Conservation (phyloP, 2,329 filamentous ascomycete genomes). For the Paecilomyces sp. region DNA sequence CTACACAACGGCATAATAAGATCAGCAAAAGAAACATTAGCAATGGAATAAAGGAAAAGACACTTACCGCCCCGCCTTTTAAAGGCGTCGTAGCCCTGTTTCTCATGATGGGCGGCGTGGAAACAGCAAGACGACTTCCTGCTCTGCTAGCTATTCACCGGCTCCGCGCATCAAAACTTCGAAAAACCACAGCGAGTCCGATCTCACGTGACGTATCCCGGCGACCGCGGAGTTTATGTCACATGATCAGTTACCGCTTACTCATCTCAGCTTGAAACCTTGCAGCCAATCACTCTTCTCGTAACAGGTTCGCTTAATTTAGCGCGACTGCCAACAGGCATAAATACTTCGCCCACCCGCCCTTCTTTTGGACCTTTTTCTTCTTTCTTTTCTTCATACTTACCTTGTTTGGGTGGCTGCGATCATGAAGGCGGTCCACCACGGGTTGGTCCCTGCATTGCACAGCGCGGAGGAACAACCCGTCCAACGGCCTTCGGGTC, state of each 20-base stretch:
- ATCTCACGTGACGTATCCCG: slow-evolving; percentile 18
- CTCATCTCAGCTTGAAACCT: not conserved
- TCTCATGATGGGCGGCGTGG: slow-evolving; percentile 31
- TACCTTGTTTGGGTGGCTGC: slow-evolving; percentile 44
- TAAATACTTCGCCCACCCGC: slow-evolving; percentile 20
- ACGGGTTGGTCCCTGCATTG: slow-evolving; percentile 49
- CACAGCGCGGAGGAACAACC: slow-evolving; percentile 48
- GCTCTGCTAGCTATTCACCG: slow-evolving; percentile 2
- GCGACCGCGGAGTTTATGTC: not conserved
- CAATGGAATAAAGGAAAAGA: not conserved
- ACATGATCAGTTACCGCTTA: not conserved
- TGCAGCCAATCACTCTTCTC: slow-evolving; percentile 7
- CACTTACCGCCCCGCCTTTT: slow-evolving; percentile 28
- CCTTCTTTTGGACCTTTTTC: slow-evolving; percentile 17
- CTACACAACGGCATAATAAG: slow-evolving; percentile 40
- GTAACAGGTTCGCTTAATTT: slow-evolving; percentile 20
- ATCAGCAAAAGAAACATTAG: not conserved
- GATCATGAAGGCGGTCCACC: slow-evolving; percentile 41
- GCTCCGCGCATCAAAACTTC: slow-evolving; percentile 21
- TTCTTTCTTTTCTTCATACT: slow-evolving; percentile 44
- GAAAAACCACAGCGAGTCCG: slow-evolving; percentile 3
- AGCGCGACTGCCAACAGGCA: slow-evolving; percentile 15
- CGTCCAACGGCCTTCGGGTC: slow-evolving; percentile 44
- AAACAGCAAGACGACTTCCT: slow-evolving; percentile 4
- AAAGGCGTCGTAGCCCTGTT: slow-evolving; percentile 38